Conservation (phyloP, 371 early-diverging fungal species). For the Phascolomyces articulosus region DNA sequence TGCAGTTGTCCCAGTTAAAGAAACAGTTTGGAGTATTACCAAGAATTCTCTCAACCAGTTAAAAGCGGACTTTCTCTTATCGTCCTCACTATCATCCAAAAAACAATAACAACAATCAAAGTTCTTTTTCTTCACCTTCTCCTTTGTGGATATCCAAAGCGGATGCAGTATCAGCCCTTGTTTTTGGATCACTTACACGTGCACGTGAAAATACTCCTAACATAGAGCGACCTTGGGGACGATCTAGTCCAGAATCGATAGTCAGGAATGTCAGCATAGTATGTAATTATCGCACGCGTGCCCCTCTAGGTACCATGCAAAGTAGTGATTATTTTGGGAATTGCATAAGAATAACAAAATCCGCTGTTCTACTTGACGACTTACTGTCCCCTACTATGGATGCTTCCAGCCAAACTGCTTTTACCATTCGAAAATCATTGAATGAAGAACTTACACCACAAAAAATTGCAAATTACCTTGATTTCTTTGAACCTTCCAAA, state of each 20-base stretch:
- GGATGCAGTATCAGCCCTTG: conserved; percentile 42
- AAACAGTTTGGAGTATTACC: conserved; percentile 34
- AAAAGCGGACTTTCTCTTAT: conserved; percentile 34
- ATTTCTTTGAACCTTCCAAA: conserved; percentile 34
- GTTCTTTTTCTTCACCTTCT: no score
- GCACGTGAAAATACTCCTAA: conserved; percentile 31
- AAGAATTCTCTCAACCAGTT: conserved; percentile 26
- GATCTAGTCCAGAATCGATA: conserved; percentile 28
- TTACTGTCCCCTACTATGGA: conserved; percentile 24
- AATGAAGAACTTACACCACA: conserved; percentile 30
- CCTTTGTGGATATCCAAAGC: conserved; percentile 44
- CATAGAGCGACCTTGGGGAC: conserved; percentile 31
- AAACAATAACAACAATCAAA: no score
- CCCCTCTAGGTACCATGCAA: conserved; percentile 30
- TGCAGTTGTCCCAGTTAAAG: conserved; percentile 27
- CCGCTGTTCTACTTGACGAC: conserved; percentile 29
- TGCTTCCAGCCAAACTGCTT: conserved; percentile 31
- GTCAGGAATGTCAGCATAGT: conserved; percentile 39
- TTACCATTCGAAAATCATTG: conserved; percentile 31
- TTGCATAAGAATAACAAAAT: conserved; percentile 34
- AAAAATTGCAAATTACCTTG: conserved; percentile 35
- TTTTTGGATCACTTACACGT: conserved; percentile 39
- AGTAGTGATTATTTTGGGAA: conserved; percentile 43
- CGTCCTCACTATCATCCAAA: no score
- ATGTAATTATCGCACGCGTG: conserved; percentile 38